Percentiles rank a stretch among this genome's conserved stretches.
Evolutionary conservation across 2,329 filamentous ascomycete genomes (phyloP).

Genomic region (Neodidymelliopsis sp.): DNA sequence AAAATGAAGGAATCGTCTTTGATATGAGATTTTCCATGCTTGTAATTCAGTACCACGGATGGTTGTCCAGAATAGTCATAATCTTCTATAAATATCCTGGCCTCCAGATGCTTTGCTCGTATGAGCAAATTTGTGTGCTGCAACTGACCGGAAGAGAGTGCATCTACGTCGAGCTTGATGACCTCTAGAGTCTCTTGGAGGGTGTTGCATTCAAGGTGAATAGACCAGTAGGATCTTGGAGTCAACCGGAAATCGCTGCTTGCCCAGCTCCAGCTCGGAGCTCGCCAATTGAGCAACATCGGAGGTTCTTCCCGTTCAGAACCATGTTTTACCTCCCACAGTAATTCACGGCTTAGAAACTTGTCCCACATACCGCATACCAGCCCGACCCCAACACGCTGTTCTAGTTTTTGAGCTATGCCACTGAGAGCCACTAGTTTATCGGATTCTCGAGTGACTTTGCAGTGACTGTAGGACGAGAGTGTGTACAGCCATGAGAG

Average conservation of each 20-base stretch:
- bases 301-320: not conserved
- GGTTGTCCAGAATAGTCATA: not conserved
- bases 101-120: not conserved
- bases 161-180: not conserved
- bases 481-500: not conserved
- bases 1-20: not conserved
- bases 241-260: not conserved
- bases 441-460: not conserved
- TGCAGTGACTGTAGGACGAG: not conserved
- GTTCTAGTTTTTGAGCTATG: not conserved
- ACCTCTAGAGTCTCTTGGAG: not conserved
- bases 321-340: not conserved
- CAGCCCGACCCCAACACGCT: not conserved
- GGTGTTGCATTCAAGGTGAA: not conserved
- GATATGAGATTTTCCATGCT: not conserved
- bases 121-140: not conserved
- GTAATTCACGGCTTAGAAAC: not conserved
- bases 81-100: not conserved
- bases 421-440: not conserved
- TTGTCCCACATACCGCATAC: not conserved
- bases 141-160: not conserved
- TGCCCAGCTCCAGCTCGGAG: constrained; percentile 6
- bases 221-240: not conserved
- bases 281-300: not conserved
- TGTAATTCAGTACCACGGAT: not conserved